Evolutionary conservation across 2,329 filamentous ascomycete genomes (phyloP), one percentile per base, ranked within the genome.

Genomic region (Penicillium psychrosexuale): DNA sequence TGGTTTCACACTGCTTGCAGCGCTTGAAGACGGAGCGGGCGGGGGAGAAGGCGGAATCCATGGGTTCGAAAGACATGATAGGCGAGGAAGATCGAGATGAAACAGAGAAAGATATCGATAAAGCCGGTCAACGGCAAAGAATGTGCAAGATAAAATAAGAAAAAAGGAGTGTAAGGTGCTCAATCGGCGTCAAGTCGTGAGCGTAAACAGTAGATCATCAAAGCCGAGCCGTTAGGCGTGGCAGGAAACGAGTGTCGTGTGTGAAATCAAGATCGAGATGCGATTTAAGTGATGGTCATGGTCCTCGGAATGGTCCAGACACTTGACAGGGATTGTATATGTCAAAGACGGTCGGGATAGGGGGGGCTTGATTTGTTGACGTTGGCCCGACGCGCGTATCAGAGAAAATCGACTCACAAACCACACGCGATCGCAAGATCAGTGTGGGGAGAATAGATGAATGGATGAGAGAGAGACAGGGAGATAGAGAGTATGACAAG

Each of bases 1-100:
- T 65, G 8, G 72, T 61, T 9, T 78, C 77, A 69, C 86, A 89
- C 62, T 78, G 67, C 47, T 85, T 76, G 69, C 86, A 89, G 45
- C 68, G 65, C 60, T 70, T 65, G 59, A 69, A 69, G 57, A 69
- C 47, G 39, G 70, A 66, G 47, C 61, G 65, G 40, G 58, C 48
- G 3, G 62, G 62, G 19, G 58, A 55, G 48, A 62, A 65, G 28
- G 53, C 38, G 49, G 61, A 61, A 51, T 69, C 57, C 33, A 61
- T 42, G 40, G 51, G 45, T 39, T 66, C 47, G 39, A 61, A 57
- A 55, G 66, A 63, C 69, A 73, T 73, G 61, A 55, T 66, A 66
- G 47, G 52, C 43, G 53, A 53, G 45, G 8, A 9, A 13, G 5
- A n/a, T 13, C 0, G 24, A 22, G 17, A 47, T 3, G 9, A 15